Percentiles rank a stretch among this genome's conserved stretches.
These are phyloP conservation scores for Myotisia sp. DNA, from an alignment of 2,329 filamentous ascomycete species.

Conservation along the genomic window DNA sequence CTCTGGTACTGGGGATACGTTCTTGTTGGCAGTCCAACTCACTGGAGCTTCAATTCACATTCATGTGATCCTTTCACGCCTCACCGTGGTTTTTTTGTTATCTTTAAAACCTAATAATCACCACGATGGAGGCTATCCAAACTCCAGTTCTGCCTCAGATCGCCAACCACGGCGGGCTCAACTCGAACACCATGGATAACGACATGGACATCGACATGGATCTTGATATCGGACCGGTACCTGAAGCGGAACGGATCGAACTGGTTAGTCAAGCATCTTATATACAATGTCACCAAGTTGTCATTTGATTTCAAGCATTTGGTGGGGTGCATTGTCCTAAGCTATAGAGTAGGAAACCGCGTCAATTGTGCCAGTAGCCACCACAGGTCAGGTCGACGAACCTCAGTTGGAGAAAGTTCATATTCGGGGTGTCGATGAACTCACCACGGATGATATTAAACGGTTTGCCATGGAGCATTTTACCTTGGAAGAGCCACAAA, in stretches of 20 bases:
- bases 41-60: too few species aligned
- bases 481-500: slow-evolving; percentile 38
- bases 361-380: neutral
- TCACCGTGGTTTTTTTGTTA: too few species aligned
- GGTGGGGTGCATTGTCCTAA: neutral
- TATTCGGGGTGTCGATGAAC: slow-evolving; percentile 64
- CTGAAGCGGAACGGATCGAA: slow-evolving; percentile 24
- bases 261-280: slow-evolving; percentile 11
- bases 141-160: too few species aligned
- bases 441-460: slow-evolving; percentile 69
- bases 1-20: too few species aligned
- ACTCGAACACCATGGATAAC: slow-evolving; percentile 17
- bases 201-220: slow-evolving; percentile 63
- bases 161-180: too few species aligned
- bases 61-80: too few species aligned
- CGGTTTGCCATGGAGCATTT: slow-evolving; percentile 59
- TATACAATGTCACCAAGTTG: too few species aligned
- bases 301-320: too few species aligned
- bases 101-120: too few species aligned
- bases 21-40: too few species aligned
- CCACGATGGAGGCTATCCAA: too few species aligned
- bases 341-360: neutral
- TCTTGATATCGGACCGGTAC: slow-evolving; percentile 41
- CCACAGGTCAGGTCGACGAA: slow-evolving; percentile 16
- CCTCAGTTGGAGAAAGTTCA: slow-evolving; percentile 53